A percentile compares a stretch with the other conserved stretches of the same genome.
Evolutionary conservation across 2,329 filamentous ascomycete species (phyloP).

Genomic region (Chaetomium strumarium): DNA sequence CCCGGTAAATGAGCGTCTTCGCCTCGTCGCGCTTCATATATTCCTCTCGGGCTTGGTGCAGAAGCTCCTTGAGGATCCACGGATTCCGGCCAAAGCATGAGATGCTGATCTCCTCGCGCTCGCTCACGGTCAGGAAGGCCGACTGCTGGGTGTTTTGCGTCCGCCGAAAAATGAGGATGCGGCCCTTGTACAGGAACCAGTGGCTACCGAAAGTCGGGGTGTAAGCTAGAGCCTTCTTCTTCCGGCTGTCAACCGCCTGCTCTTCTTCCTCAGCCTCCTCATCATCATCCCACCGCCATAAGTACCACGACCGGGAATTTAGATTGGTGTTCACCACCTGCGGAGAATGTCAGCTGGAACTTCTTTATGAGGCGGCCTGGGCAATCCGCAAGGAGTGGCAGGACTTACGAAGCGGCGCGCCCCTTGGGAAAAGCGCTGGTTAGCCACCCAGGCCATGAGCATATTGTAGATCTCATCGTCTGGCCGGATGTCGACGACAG

Average conservation of each 20-base stretch:
- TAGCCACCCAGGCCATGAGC: conserved; percentile 62
- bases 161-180: conserved; percentile 53
- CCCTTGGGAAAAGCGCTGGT: conserved; percentile 53
- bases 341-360: conserved; percentile 34
- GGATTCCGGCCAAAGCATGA: conserved; percentile 58
- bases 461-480: conserved; percentile 71
- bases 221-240: conserved; percentile 51
- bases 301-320: conserved; percentile 45
- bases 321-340: conserved; percentile 53
- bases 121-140: conserved; percentile 37
- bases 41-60: conserved; percentile 50
- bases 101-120: conserved; percentile 54
- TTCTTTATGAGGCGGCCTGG: too few relatives aligned
- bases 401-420: conserved; percentile 51
- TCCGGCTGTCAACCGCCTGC: conserved; percentile 24
- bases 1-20: conserved; percentile 62
- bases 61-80: conserved; percentile 54
- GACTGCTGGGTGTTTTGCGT: conserved; percentile 41
- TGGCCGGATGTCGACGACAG: conserved; percentile 58
- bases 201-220: conserved; percentile 63
- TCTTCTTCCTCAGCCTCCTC: conserved; percentile 44
- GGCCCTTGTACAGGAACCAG: conserved; percentile 61
- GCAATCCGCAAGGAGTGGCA: conserved; percentile 29
- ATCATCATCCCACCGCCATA: conserved; percentile 38
- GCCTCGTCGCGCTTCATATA: conserved; percentile 54